Conservation (phyloP, 306 rosid species). For the Trifolium subterraneum region DNA sequence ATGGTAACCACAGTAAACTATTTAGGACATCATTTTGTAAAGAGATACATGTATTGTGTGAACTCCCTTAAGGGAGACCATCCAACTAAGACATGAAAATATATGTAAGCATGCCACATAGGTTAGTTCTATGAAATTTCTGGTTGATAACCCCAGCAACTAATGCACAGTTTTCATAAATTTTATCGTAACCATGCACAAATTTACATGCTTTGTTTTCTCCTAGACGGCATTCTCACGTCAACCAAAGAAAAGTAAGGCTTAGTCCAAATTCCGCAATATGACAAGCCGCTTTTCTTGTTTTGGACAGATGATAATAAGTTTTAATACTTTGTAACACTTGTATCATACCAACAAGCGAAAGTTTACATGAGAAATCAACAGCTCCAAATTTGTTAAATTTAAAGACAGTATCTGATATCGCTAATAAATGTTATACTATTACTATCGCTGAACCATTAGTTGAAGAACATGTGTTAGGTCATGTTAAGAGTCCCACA, state of each 20-base stretch:
- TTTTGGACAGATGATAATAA: conserved; percentile 10
- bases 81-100: conserved; percentile 11
- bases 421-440: conserved; percentile 18
- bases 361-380: conserved; percentile 27
- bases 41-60: background rate
- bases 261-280: conserved; percentile 17
- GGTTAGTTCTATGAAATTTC: conserved; percentile 25
- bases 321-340: conserved; percentile 19
- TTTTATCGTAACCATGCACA: conserved; percentile 6
- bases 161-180: conserved; percentile 26
- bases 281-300: conserved; percentile 6
- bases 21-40: conserved; percentile 18
- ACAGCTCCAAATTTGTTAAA: background rate
- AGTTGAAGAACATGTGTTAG: conserved; percentile 6
- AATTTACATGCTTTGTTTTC: conserved; percentile 23
- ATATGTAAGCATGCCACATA: conserved; percentile 29
- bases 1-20: conserved; percentile 12
- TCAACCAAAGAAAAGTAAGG: background rate
- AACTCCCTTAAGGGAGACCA: conserved; percentile 7
- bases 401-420: conserved; percentile 24
- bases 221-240: conserved; percentile 25
- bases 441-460: conserved; percentile 17
- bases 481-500: background rate
- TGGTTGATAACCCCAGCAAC: conserved; percentile 21
- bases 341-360: conserved; percentile 17